Conservation (phyloP, 2,329 filamentous ascomycete genomes). For the Furcasterigmium sp. region DNA sequence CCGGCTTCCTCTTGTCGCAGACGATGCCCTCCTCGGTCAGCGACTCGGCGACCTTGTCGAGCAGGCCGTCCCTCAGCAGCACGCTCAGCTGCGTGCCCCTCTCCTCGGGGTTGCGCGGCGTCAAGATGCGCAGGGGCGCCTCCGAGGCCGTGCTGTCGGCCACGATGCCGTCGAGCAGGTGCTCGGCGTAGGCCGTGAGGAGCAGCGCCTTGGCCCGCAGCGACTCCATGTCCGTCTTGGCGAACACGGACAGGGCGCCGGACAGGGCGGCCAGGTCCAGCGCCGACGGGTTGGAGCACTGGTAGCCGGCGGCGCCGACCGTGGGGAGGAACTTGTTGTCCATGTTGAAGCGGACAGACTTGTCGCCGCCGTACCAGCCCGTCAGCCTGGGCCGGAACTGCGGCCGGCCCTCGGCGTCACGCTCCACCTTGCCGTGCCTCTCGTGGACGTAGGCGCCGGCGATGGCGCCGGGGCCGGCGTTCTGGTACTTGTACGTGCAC, state of each 20-base stretch:
- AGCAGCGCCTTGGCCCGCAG: constrained; percentile 67
- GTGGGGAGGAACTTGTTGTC: constrained; percentile 67
- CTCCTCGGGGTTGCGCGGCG: constrained; percentile 61
- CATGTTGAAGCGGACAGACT: constrained; percentile 66
- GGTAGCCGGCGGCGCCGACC: constrained; percentile 66
- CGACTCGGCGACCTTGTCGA: constrained; percentile 61
- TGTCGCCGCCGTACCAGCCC: constrained; percentile 76
- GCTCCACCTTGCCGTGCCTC: constrained; percentile 50
- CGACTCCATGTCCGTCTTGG: constrained; percentile 61
- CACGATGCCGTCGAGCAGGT: constrained; percentile 48
- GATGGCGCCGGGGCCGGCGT: constrained; percentile 69
- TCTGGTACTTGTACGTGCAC: constrained; percentile 84
- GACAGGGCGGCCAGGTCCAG: constrained; percentile 72
- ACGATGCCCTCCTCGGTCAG: constrained; percentile 67
- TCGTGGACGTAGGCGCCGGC: constrained; percentile 70
- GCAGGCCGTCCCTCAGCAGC: constrained; percentile 58
- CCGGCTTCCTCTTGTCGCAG: constrained; percentile 77
- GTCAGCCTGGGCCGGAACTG: constrained; percentile 56
- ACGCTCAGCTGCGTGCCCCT: constrained; percentile 78
- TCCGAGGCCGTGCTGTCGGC: constrained; percentile 15
- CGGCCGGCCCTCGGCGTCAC: constrained; percentile 24
- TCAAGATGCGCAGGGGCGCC: constrained; percentile 57
- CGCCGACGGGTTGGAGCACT: constrained; percentile 70
- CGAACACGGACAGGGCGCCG: constrained; percentile 70
- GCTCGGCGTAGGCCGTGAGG: constrained; percentile 72